A percentile compares a stretch with the other conserved stretches of the same genome.
phyloP scores from a whole-genome alignment of 2,329 filamentous ascomycete genomes.

The Trichophyton schoenleinii region DNA sequence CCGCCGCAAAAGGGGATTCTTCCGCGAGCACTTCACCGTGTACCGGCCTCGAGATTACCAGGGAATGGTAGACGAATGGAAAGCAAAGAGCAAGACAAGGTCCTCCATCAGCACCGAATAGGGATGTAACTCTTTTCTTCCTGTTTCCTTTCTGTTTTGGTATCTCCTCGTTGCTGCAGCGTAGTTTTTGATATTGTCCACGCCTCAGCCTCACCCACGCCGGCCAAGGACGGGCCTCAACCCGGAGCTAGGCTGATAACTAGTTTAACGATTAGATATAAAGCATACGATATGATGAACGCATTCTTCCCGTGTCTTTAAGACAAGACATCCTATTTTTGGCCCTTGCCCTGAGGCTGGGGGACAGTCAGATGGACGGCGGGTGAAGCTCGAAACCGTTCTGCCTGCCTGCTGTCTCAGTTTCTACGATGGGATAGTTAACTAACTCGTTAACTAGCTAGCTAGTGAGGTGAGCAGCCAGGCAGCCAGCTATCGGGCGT shows the following conservation, averaged over 20 bases:
- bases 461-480: not conserved
- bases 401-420: not conserved
- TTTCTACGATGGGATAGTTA: not conserved
- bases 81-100: slow-evolving; percentile 5
- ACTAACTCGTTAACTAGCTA: not conserved
- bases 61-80: slow-evolving; percentile 32
- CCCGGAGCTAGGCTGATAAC: too few relatives aligned
- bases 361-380: not conserved
- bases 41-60: slow-evolving; percentile 32
- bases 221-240: too few relatives aligned
- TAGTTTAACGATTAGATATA: too few relatives aligned
- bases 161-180: not conserved
- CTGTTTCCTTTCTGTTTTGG: not conserved
- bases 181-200: too few relatives aligned
- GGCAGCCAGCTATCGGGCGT: not conserved
- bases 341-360: not conserved
- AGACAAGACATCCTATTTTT: not conserved
- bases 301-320: too few relatives aligned
- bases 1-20: slow-evolving; percentile 22
- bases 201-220: too few relatives aligned
- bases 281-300: too few relatives aligned
- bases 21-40: slow-evolving; percentile 26
- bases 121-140: not conserved
- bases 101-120: not conserved
- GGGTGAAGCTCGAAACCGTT: not conserved